Evolutionary conservation across 345 rosid species (phyloP).

Genomic region (Sisymbrium irio): DNA sequence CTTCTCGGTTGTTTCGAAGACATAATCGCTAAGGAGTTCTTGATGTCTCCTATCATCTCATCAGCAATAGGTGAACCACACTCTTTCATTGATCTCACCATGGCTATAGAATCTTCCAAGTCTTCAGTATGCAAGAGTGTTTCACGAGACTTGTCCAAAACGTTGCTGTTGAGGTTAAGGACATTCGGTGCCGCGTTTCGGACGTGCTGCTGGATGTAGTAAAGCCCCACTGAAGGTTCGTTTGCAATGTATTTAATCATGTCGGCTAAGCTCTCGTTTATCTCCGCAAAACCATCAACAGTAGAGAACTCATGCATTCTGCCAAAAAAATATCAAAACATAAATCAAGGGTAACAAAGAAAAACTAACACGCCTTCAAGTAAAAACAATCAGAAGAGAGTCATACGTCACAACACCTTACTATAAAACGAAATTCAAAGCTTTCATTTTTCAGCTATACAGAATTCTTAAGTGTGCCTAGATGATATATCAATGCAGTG

Average conservation of each 20-base stretch:
- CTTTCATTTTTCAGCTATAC: background rate
- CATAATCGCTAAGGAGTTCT: conserved; percentile 54
- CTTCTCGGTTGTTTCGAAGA: conserved; percentile 68
- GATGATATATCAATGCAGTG: background rate
- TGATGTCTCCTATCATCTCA: conserved; percentile 84
- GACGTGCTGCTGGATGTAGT: conserved; percentile 80
- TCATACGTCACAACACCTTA: background rate
- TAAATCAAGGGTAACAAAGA: background rate
- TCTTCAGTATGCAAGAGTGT: conserved; percentile 73
- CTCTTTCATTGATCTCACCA: conserved; percentile 78
- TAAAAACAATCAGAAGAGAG: background rate
- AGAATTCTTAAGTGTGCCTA: background rate
- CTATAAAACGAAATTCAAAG: background rate
- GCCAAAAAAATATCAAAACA: background rate
- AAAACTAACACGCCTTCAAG: background rate
- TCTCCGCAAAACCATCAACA: conserved; percentile 87
- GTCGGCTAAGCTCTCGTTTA: conserved; percentile 80
- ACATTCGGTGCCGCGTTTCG: conserved; percentile 76
- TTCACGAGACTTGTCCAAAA: conserved; percentile 55
- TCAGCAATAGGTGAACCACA: conserved; percentile 68
- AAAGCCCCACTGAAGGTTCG: conserved; percentile 92
- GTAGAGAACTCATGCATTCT: conserved; percentile 95
- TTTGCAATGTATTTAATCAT: conserved; percentile 91
- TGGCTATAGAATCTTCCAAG: conserved; percentile 68
- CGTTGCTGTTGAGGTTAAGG: conserved; percentile 49